Percentiles rank a stretch among this genome's conserved stretches.
Conservation (phyloP, 176 grass and related monocot genomes). For the Hordeum vulgare region MorexV3_pseudomolecules_assembly NC_058523.1:17648147-17648646, state of each 20-base stretch:
- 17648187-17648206: slow-evolving; percentile 89
- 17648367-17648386: slow-evolving; percentile 60
- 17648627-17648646: slow-evolving; percentile 79
- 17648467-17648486: slow-evolving; percentile 8
- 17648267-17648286: slow-evolving; percentile 44
- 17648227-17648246: slow-evolving; percentile 77
- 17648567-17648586: slow-evolving; percentile 83
- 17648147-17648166: slow-evolving; percentile 94
- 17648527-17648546: slow-evolving; percentile 75
- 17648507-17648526: slow-evolving; percentile 81
- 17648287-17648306: slow-evolving; percentile 72
- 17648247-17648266: slow-evolving; percentile 64
- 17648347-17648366: slow-evolving; percentile 69
- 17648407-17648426: slow-evolving; percentile 50
- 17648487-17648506: slow-evolving; percentile 34
- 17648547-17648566: slow-evolving; percentile 61
- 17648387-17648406: slow-evolving; percentile 70
- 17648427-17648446: slow-evolving; percentile 47
- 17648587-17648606: slow-evolving; percentile 82
- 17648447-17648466: neutral
- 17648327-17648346: slow-evolving; percentile 87
- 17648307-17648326: slow-evolving; percentile 86
- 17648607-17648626: slow-evolving; percentile 60
- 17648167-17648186: slow-evolving; percentile 58
- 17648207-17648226: slow-evolving; percentile 70